Evolutionary conservation across 371 early-diverging fungal species (phyloP), one percentile per base, ranked within the genome.

Genomic region (Lichtheimia ornata): DNA sequence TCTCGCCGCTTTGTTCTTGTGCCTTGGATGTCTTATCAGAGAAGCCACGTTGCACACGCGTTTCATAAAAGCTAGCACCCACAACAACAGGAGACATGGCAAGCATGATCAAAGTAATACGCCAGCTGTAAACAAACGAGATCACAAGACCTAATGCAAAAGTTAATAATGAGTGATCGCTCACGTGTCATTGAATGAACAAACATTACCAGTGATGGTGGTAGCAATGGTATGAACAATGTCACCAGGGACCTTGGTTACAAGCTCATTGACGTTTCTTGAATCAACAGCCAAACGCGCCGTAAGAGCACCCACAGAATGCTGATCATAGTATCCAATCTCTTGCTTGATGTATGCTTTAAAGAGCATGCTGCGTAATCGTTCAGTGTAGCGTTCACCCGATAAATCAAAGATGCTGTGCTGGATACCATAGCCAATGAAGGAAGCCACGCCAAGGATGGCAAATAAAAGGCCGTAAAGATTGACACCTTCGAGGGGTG

Each of bases 231-330:
- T 67, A 28, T 82, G 77, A 14, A 84, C 55, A 5, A 85, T 54
- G 25, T 81, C 76, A 41, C 86, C 85, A 60, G 81, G 69, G 1
- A 87, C 67, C 54, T 79, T 87, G 43, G 87, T 81, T 25, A 94
- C 77, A 50, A 88, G 65, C 22, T 87, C 81, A 50, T 82, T 71
- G 61, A 84, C 75, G 60, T 79, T 74, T 41, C 74, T 68, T 9
- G 94, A 90, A 67, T 94, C 94, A 13, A 86, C 81, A 6, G 93
- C 84, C 17, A 96, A 79, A 50, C 86, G 83, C 5, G 92, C 76
- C 0, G 91, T 86, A 28, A 95, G 73, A n/a, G 88, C 88, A 43
- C 96, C 95, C 9, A 88, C 84, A 28, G 77, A 80, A 73, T 95
- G 84, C 47, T 83, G 77, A 49, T 88, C 88, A 72, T 91, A 96